Evolutionary conservation across 169 alveolate genomes (phyloP), one percentile per base, ranked within the genome.

Genomic region (Blepharisma undulans): DNA sequence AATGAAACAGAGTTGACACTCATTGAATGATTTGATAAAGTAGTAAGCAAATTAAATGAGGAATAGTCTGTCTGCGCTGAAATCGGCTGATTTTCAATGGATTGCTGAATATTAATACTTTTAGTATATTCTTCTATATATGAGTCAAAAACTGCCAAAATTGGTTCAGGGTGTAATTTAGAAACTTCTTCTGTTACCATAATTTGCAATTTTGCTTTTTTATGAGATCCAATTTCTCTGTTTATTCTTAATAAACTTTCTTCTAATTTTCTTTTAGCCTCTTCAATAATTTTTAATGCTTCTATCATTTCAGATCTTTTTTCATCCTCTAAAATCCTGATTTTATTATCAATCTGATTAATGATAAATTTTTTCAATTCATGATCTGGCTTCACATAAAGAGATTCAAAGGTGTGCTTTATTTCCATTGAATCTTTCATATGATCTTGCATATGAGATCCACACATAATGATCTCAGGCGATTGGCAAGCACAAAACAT

Each of bases 1-100:
- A 95, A 97, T 22, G 94, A 92, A 6, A 97, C 90, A 33, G 93
- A 92, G 76, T 91, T 94, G 0, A 97, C 96, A 78, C 93, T 86
- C 81, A 93, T 96, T 84, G 96, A 87, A 86, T 97, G 98, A 5
- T 48, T 48, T 48, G 66, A 48, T 48, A 48, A 18, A 48, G 14
- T 12, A 18, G 7, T 12, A 48, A 48, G 66, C 7, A 48, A 18
- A 5, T 48, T 48, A 48, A 48, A 48, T 48, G 66, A 48, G 66
- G 66, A 48, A 48, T 48, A 48, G 10, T 48, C 66, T 48, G 14
- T 48, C 14, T 48, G 66, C 14, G 66, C 66, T 48, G 66, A 5
- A 48, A 48, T 5, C 14, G 66, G 14, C 14, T 48, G 16, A 48
- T 48, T 48, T 5, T 48, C 66, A 48, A 48, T 48, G 14, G 66